These are phyloP conservation scores for Torulaspora maleeae DNA, from an alignment of 805 yeast genomes.

Conservation along the genomic window DNA sequence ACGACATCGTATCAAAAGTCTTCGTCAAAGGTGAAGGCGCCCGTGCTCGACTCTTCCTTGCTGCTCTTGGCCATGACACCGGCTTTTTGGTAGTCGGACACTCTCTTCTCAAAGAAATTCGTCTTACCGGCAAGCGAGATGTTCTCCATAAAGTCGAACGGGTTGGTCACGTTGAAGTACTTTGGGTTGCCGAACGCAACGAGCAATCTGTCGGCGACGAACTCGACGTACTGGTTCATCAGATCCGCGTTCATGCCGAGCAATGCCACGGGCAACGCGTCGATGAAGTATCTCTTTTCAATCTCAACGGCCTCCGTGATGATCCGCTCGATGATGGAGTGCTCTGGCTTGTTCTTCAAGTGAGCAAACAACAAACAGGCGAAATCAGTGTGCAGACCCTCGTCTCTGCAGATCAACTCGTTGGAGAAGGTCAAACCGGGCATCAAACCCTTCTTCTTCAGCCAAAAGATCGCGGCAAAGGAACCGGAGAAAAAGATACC, in stretches of 20 bases:
- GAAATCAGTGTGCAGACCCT: slow-evolving; percentile 97
- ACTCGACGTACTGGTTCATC: slow-evolving; percentile 98
- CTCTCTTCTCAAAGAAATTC: slow-evolving; percentile 98
- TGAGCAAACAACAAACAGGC: slow-evolving; percentile 94
- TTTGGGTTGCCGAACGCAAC: slow-evolving; percentile 89
- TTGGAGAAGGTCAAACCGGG: slow-evolving; percentile 98
- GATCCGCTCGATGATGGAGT: slow-evolving; percentile 72
- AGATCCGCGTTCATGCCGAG: slow-evolving; percentile 91
- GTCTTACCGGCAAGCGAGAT: slow-evolving; percentile 98
- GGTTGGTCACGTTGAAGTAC: slow-evolving; percentile 81
- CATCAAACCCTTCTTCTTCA: slow-evolving; percentile 98
- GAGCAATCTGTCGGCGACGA: slow-evolving; percentile 92
- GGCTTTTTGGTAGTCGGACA: slow-evolving; percentile 97
- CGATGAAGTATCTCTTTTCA: slow-evolving; percentile 91
- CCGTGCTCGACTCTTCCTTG: slow-evolving; percentile 45
- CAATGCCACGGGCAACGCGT: slow-evolving; percentile 88
- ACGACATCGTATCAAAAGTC: slow-evolving; percentile 57
- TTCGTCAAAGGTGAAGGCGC: slow-evolving; percentile 81
- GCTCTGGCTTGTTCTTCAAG: slow-evolving; percentile 81
- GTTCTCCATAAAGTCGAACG: slow-evolving; percentile 98
- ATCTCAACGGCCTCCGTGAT: slow-evolving; percentile 93
- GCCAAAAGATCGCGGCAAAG: slow-evolving; percentile 97
- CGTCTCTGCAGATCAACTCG: slow-evolving; percentile 96
- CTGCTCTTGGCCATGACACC: slow-evolving; percentile 88
- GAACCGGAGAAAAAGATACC: slow-evolving; percentile 99